Evolutionary conservation across 164 flowering plant genomes (phyloP), one percentile per base, ranked within the genome.

Genomic region (Kingdonia uniflora): DNA sequence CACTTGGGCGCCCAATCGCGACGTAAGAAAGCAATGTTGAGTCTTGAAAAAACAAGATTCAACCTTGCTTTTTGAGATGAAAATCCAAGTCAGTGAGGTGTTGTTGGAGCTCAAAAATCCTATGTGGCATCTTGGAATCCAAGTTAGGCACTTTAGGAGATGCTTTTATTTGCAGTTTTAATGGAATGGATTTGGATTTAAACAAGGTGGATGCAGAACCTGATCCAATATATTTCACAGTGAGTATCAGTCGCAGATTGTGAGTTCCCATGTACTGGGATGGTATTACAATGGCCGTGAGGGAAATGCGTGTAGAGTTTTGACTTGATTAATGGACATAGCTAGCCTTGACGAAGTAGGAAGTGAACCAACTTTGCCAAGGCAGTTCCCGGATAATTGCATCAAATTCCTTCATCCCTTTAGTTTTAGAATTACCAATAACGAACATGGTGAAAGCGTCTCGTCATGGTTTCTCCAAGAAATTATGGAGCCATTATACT

Each of bases 321-420:
- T 57, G 96, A 88, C 76, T 71, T 88, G 72, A 92, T 88, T 57
- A 66, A 83, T 76, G 96, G 96, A 0, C 95, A n/a, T n/a, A n/a
- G n/a, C 96, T 16, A 64, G 56, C 17, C 58, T 65, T 70, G 95
- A 85, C 64, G 96, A 85, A 46, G 57, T 55, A 25, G 53, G 67
- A 41, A 46, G 63, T 29, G 95, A 80, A 52, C 53, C 72, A 46
- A 49, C 70, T 14, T 33, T 63, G 2, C 67, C 52, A 19, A 61
- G 65, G 48, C 86, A 74, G 58, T 69, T 55, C 46, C 15, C 55
- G 0, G 66, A 70, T 51, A 70, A 61, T 56, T 62, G 45, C 50
- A 11, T 68, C 19, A 66, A 74, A 16, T 52, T 71, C 24, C 73
- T 71, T 13, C 56, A 77, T 49, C 52, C 76, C 49, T 29, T 77